Base-by-base conservation (phyloP, 306 rosid genomes). In the Acmispon strigosus region DNA sequence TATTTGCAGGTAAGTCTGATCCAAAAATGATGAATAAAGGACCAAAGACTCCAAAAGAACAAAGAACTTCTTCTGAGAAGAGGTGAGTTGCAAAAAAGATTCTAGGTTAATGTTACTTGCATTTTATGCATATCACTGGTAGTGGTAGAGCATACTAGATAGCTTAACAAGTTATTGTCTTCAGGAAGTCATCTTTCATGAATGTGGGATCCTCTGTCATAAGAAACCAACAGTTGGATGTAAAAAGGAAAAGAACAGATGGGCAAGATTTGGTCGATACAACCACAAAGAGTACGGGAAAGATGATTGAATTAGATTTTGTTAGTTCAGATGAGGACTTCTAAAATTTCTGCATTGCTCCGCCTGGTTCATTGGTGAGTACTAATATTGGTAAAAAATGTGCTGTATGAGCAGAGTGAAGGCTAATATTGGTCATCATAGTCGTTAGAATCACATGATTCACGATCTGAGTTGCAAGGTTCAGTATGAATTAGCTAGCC, bases 301-400 rank as follows among this genome's bases (percentile, higher is more conserved):
- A 87, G 76, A 82, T 94, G 96, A 87, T 87, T 49, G 92, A 90
- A 72, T 75, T 94, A 49, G 92, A 83, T 69, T 53, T 75, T 82
- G 69, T 85, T 58, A 94, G 95, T 73, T 94, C 99, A 1, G 97
- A 87, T 43, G 99, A 90, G 17, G 98, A 83, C 62, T 20, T 78
- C 42, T 89, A 76, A 84, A 66, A 60, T 73, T 73, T 14, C 15
- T 48, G 16, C 45, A 16, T 45, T 44, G 73, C 24, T 17, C 55
- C 4, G 24, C 68, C 24, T 62, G 70, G 48, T 51, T 62, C 16
- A 18, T 37, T 36, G 55, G 37, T 16, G 22, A 49, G 45, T 22
- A 19, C 48, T 44, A 7, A 3, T 12, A 37, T 24, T 12, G 68
- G 36, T 37, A 52, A 22, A 56, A 44, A 60, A 3, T 72, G 55